Evolutionary conservation across 1,284 basidiomycete species (phyloP).

Genomic region (Entoloma clypeatum): DNA sequence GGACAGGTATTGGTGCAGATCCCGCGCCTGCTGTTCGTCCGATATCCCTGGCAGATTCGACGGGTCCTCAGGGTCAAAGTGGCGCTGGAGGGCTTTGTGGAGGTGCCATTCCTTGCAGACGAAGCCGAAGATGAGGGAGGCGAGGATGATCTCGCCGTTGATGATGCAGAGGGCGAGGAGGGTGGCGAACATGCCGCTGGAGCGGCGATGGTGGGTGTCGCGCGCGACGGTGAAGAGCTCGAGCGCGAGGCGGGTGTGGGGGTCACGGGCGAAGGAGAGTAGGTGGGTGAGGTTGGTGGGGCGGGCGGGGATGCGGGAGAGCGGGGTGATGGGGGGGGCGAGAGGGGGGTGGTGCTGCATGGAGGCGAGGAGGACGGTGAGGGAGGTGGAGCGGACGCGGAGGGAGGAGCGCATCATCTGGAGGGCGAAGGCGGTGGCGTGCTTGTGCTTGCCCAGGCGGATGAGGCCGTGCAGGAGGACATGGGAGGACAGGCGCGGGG

Average conservation of each 20-base stretch:
- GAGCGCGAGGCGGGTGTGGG: conserved; percentile 46
- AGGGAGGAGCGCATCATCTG: conserved; percentile 52
- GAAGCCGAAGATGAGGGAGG: conserved; percentile 61
- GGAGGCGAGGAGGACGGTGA: conserved; percentile 42
- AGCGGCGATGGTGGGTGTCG: conserved; percentile 49
- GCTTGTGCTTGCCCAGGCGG: conserved; percentile 42
- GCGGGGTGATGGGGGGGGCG: conserved; percentile 6
- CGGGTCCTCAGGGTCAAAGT: conserved; percentile 14
- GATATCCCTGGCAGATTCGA: conserved; percentile 5
- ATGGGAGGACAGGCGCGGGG: conserved; percentile 58
- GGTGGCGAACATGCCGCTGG: conserved; percentile 54
- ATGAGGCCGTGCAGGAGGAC: conserved; percentile 60
- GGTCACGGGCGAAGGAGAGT: conserved; percentile 27
- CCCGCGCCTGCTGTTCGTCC: too few relatives aligned
- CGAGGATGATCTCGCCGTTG: conserved; percentile 73
- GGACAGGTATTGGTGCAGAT: conserved; percentile 9
- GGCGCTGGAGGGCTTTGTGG: conserved; percentile 18
- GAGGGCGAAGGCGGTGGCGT: conserved; percentile 47
- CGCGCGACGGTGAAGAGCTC: conserved; percentile 51
- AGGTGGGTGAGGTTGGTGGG: conserved; percentile 26
- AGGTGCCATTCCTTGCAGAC: conserved; percentile 61
- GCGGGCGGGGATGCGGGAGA: conserved; percentile 19
- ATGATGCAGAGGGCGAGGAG: conserved; percentile 62
- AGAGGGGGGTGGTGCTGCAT: conserved; percentile 13
- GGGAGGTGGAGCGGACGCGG: conserved; percentile 41